These are phyloP conservation scores for Scenedesmus sp. DNA, from an alignment of 163 green algal species.

Conservation along the genomic window DNA sequence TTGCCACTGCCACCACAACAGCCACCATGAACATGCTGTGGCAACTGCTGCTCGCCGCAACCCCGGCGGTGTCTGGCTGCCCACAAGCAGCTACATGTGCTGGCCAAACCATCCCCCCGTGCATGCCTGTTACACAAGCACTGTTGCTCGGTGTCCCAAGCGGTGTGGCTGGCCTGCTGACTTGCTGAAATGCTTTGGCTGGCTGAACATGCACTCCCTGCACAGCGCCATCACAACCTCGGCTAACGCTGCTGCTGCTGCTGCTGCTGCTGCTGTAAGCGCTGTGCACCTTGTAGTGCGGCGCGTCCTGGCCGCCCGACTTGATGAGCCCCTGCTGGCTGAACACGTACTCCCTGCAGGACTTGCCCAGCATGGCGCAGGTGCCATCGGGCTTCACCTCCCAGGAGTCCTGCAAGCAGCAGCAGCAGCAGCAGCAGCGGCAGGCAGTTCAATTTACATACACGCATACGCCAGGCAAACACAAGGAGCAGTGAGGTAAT, in stretches of 20 bases:
- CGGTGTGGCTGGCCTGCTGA: neutral
- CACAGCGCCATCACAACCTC: neutral
- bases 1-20: neutral
- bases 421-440: neutral
- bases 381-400: conserved; percentile 63
- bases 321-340: conserved; percentile 72
- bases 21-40: neutral
- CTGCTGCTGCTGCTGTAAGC: neutral
- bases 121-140: neutral
- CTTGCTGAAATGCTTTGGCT: conserved; percentile 65
- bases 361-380: conserved; percentile 74
- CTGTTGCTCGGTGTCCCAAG: neutral
- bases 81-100: conserved; percentile 61
- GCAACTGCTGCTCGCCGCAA: neutral
- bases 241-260: neutral
- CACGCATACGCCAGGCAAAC: neutral
- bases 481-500: neutral
- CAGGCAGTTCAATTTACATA: too few species aligned
- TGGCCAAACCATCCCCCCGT: conserved; percentile 21
- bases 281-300: conserved; percentile 36
- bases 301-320: conserved; percentile 24
- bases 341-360: conserved; percentile 78
- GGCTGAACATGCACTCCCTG: conserved; percentile 78
- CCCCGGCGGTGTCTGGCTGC: neutral
- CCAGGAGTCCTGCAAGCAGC: conserved; percentile 55